phyloP scores from a whole-genome alignment of 306 rosid species.

The Castanea sativa region DNA sequence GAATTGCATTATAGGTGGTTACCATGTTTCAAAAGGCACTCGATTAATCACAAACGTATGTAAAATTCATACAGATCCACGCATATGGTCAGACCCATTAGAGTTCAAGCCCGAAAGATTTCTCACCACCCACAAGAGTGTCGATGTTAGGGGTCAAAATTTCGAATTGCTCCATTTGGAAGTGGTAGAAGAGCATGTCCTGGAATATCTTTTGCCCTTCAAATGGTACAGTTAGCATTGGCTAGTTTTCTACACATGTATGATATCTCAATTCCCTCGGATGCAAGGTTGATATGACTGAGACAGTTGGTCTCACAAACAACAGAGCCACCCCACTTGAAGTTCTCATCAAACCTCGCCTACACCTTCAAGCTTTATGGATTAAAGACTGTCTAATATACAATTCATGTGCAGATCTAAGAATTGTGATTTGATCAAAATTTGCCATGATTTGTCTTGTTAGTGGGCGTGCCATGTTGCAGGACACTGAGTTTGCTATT shows the following conservation, averaged over 20 bases:
- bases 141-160: conserved; percentile 44
- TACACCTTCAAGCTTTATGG: conserved; percentile 20
- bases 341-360: conserved; percentile 48
- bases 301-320: conserved; percentile 28
- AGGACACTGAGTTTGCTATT: no score
- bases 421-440: no score
- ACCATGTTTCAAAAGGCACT: conserved; percentile 44
- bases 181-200: conserved; percentile 62
- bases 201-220: conserved; percentile 37
- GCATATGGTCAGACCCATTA: conserved; percentile 40
- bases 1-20: conserved; percentile 43
- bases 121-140: conserved; percentile 34
- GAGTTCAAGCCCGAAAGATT: conserved; percentile 61
- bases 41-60: conserved; percentile 41
- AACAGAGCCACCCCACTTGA: conserved; percentile 46
- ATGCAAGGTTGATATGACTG: conserved; percentile 49
- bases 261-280: conserved; percentile 20
- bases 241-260: conserved; percentile 50
- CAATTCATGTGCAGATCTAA: conserved; percentile 15
- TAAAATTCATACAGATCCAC: conserved; percentile 54
- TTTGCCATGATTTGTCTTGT: no score
- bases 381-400: not conserved
- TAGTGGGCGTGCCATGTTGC: no score
- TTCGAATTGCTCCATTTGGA: conserved; percentile 46
- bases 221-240: conserved; percentile 30